Base-by-base conservation (phyloP, 106 monocot genomes). In the Ottelia alismoides region DNA sequence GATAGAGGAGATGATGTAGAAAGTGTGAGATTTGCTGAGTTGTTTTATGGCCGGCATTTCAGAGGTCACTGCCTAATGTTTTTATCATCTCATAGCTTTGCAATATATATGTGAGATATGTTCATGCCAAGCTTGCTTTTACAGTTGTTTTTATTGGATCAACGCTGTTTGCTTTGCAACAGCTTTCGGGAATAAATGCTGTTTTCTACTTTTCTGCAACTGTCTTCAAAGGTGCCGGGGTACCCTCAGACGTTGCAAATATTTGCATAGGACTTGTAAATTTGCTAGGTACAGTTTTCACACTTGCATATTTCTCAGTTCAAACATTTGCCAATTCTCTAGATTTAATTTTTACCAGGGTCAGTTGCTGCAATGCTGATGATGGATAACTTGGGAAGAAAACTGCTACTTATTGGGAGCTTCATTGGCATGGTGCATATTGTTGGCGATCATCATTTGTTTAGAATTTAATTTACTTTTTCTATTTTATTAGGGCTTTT, bases 101-200 rank as follows among this genome's bases (percentile, higher is more conserved):
- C n/a, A n/a, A n/a, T n/a, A n/a, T n/a, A n/a, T n/a, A n/a, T n/a
- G 16, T 16, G 10, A 43, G 40, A 43, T 43, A 7, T 43, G 40
- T 43, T 43, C 40, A 43, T 43, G 40, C 16, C 16, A 16, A 43
- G 40, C 40, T 43, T 74, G 79, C 62, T 72, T 72, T 28, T 72
- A 62, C 82, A 98, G 98, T 98, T 76, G 85, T 98, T 82, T 90
- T 81, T 79, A 85, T 86, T 80, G 98, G 98, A 68, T 58, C 98
- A 72, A 80, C 66, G 56, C 79, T 98, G 30, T 98, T 90, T 80
- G 89, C 85, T 77, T 79, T 98, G 72, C 98, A 98, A 71, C 98
- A 98, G 77, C 66, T 98, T 58, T 90, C 98, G n/a, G 98, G 98
- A 53, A 98, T 98, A 85, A 98, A 98, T 82, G 89, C 90, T 68